A percentile compares a stretch with the other conserved stretches of the same genome.
phyloP scores from a whole-genome alignment of 257 asterid species.

The Marsdenia floribunda region DNA sequence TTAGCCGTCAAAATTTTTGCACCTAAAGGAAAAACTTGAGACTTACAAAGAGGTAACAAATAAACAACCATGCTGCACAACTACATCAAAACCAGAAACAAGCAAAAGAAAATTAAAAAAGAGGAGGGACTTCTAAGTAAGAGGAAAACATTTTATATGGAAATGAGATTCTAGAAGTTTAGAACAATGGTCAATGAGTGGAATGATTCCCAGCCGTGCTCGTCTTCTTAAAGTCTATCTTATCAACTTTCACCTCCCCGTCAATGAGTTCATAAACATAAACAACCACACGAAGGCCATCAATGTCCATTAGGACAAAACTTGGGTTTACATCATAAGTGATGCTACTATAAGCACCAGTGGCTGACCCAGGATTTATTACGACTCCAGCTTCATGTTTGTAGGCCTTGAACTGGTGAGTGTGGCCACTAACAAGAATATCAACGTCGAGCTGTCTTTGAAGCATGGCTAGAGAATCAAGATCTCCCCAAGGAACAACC shows the following conservation, averaged over 20 bases:
- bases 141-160: neutral
- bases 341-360: constrained; percentile 22
- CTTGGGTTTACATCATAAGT: constrained; percentile 18
- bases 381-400: constrained; percentile 21
- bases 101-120: neutral
- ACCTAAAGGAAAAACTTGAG: neutral
- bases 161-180: neutral
- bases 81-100: neutral
- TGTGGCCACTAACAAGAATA: constrained; percentile 17
- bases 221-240: constrained; percentile 20
- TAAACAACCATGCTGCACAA: neutral
- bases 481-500: constrained; percentile 24
- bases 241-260: constrained; percentile 22
- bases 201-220: constrained; percentile 1
- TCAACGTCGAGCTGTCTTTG: constrained; percentile 21
- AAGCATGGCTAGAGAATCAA: constrained; percentile 21
- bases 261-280: constrained; percentile 22
- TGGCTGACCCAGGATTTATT: constrained; percentile 22
- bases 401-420: constrained; percentile 22
- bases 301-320: constrained; percentile 20
- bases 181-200: neutral
- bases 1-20: neutral
- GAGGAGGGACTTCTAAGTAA: neutral
- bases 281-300: constrained; percentile 21
- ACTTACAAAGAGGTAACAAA: neutral